A percentile compares a stretch with the other conserved stretches of the same genome.
Conservation (phyloP, 2,329 filamentous ascomycete species). For the Alternaria triticimaculans region DNA sequence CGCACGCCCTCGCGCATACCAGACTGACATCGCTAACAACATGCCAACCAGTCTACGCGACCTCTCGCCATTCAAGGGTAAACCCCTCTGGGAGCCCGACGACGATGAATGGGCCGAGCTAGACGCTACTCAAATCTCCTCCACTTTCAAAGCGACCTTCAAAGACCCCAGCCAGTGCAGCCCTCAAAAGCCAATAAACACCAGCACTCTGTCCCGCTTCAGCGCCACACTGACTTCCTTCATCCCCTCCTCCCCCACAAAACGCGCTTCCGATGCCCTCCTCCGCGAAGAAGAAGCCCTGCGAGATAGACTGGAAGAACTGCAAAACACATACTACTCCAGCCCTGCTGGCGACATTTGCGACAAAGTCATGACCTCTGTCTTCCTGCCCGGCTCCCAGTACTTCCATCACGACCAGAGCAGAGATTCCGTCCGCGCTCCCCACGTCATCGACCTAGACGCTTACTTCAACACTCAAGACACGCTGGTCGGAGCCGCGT, state of each 20-base stretch:
- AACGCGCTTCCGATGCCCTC: not conserved
- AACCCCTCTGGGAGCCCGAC: conserved; percentile 15
- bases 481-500: not conserved
- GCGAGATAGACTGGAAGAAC: not conserved
- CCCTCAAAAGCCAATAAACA: not conserved
- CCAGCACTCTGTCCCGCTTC: not conserved
- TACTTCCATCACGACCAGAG: not conserved
- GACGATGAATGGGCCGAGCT: conserved; percentile 18
- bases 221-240: not conserved
- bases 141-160: conserved; percentile 14
- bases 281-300: conserved; percentile 1
- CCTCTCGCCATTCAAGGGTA: not conserved
- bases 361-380: conserved; percentile 8
- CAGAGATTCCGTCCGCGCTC: not conserved
- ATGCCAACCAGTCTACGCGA: not conserved
- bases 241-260: not conserved
- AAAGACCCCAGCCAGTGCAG: not conserved
- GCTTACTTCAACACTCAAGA: conserved; percentile 4
- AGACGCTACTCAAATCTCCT: conserved; percentile 1
- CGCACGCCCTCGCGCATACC: not conserved
- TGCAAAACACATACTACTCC: conserved; percentile 11
- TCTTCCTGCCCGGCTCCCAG: not conserved
- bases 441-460: conserved; percentile 10
- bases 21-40: not conserved
- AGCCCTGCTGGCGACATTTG: conserved; percentile 8